Percentiles rank a stretch among this genome's conserved stretches.
phyloP scores from a whole-genome alignment of 352 stramenopile species.

The Achlya hypogyna region DNA sequence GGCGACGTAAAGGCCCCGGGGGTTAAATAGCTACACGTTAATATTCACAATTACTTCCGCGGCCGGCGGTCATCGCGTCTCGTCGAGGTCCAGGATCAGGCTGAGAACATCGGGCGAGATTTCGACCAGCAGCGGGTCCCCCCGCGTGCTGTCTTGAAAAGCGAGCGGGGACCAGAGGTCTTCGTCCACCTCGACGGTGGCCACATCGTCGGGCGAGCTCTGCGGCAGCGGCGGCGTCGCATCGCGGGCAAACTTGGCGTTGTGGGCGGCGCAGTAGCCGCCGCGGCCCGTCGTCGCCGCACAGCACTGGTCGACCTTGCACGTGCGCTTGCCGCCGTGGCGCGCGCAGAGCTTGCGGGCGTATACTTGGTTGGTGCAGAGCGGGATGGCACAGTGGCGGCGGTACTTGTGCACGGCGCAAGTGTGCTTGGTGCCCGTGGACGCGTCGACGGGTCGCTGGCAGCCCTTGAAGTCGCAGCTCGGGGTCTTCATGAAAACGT shows the following conservation, averaged over 20 bases:
- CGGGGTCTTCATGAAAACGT: background rate
- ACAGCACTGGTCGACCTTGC: background rate
- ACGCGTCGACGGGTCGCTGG: background rate
- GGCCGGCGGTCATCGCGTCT: too few species aligned
- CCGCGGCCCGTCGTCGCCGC: background rate
- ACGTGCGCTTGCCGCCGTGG: background rate
- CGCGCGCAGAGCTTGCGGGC: background rate
- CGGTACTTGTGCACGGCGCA: slow-evolving; percentile 5
- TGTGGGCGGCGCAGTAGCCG: background rate
- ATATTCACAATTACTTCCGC: too few species aligned
- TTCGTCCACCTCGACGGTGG: background rate
- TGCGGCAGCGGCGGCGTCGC: background rate
- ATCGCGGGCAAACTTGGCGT: background rate
- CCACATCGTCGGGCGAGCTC: background rate
- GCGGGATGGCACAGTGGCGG: background rate
- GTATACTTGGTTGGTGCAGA: slow-evolving; percentile 5
- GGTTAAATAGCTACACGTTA: too few species aligned
- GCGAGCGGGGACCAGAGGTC: background rate
- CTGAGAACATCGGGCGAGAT: background rate
- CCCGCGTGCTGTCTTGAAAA: background rate
- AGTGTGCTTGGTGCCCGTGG: background rate
- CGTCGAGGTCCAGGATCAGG: background rate
- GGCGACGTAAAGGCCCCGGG: slow-evolving; percentile 35
- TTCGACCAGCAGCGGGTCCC: background rate
- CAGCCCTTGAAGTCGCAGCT: slow-evolving; percentile 2